Conservation (phyloP, 768 basidiomycete genomes). For the Mrakia blollopis region DNA sequence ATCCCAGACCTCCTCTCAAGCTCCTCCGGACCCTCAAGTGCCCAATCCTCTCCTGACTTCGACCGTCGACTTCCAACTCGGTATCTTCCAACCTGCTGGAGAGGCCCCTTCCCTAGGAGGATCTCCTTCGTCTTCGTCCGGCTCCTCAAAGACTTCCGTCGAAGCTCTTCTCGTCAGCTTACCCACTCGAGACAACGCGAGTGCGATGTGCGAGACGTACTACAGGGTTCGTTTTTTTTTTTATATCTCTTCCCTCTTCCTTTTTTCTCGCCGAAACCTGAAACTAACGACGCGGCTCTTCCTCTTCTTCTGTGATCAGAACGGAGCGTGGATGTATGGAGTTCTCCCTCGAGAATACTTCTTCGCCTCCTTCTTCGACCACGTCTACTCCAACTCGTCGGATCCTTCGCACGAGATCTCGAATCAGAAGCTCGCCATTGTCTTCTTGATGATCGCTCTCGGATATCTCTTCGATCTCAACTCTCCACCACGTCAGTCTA, state of each 20-base stretch:
- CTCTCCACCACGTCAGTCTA: slow-evolving; percentile 38
- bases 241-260: not conserved
- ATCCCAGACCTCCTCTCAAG: not conserved
- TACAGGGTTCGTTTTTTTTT: not conserved
- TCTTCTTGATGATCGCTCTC: slow-evolving; percentile 65
- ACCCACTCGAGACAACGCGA: not conserved
- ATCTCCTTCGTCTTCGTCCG: not conserved
- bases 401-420: slow-evolving; percentile 32
- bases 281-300: not conserved
- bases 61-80: not conserved
- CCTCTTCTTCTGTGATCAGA: not conserved
- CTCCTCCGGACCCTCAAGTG: not conserved
- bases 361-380: not conserved
- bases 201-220: slow-evolving; percentile 1
- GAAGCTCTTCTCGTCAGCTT: not conserved
- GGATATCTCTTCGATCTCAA: slow-evolving; percentile 59
- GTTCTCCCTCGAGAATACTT: slow-evolving; percentile 1
- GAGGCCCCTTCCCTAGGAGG: not conserved
- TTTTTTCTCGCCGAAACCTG: not conserved
- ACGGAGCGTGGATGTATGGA: slow-evolving; percentile 24
- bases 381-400: not conserved
- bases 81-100: not conserved
- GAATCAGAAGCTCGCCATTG: slow-evolving; percentile 56
- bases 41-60: not conserved
- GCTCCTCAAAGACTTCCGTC: not conserved